Conservation (phyloP, 176 grass and related monocot species). For the Hordeum vulgare region MorexV3_pseudomolecules_assembly NC_058524.1:551348216-551348715, state of each 20-base stretch:
- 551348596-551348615: background rate
- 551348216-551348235: too few species aligned
- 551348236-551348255: too few species aligned
- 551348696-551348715: too few species aligned
- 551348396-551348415: background rate
- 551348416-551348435: background rate
- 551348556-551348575: background rate
- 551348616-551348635: background rate
- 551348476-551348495: background rate
- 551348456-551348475: background rate
- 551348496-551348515: background rate
- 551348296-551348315: constrained; percentile 18
- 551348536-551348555: background rate
- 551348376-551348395: background rate
- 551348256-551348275: too few species aligned
- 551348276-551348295: background rate
- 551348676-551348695: too few species aligned
- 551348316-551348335: constrained; percentile 21
- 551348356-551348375: background rate
- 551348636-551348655: too few species aligned
- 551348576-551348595: background rate
- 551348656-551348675: too few species aligned
- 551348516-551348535: background rate
- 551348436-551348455: background rate
- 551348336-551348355: background rate